A percentile compares a stretch with the other conserved stretches of the same genome.
phyloP scores from a whole-genome alignment of 208 protist genomes.

The Trichomonas tenax region DNA sequence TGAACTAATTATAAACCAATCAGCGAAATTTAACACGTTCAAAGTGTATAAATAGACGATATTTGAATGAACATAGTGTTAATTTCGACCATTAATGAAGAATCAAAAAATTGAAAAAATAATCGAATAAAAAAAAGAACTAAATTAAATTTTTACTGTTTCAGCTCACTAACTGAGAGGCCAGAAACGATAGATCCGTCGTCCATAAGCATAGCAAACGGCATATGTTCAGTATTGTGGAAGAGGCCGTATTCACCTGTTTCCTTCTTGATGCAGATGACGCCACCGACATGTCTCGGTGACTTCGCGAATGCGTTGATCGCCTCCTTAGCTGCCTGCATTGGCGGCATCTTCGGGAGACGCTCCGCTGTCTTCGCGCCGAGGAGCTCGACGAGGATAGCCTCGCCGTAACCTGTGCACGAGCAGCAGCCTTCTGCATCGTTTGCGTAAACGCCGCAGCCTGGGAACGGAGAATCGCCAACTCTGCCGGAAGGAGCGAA shows the following conservation, averaged over 20 bases:
- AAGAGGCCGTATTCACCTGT: background rate
- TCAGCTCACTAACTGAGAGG: background rate
- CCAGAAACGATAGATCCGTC: background rate
- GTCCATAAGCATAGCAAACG: background rate
- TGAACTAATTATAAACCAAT: too few species aligned
- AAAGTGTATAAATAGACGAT: too few species aligned
- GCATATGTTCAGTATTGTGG: background rate
- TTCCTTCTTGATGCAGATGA: background rate
- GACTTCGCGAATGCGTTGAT: background rate
- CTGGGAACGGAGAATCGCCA: background rate
- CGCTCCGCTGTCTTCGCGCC: background rate
- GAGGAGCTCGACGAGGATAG: background rate
- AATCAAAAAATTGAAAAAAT: too few species aligned
- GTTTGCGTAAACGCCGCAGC: background rate
- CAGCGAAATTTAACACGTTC: too few species aligned
- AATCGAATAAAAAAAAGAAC: too few species aligned
- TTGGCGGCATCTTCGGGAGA: background rate
- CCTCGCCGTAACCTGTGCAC: background rate
- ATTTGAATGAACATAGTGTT: too few species aligned
- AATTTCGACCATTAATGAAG: too few species aligned
- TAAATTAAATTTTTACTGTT: background rate
- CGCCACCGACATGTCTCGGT: background rate
- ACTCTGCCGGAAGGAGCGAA: background rate
- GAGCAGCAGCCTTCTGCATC: background rate
- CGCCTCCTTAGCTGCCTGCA: background rate